Base-by-base conservation (phyloP, 495 filamentous ascomycete species). In the Paragyromitra xinjiangensis region DNA sequence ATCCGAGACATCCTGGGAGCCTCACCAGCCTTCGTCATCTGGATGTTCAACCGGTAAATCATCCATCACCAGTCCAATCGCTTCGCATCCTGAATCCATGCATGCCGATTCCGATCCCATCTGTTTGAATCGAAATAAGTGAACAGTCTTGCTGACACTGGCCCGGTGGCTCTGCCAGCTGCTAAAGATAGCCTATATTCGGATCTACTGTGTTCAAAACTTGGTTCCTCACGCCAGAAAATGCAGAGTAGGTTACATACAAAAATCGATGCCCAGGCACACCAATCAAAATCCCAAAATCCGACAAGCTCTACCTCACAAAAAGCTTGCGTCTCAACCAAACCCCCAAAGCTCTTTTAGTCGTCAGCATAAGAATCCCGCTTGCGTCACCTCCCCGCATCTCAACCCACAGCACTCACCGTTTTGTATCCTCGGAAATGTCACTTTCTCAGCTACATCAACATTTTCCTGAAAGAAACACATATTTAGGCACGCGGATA, bases 1-100 rank as follows among this genome's bases (percentile, higher is more conserved):
- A 69, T 63, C 65, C 65, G 24, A 69, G 71, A 69, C 71, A 69
- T 51, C 58, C 56, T 55, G 9, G 55, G 72, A 76, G 73, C 66
- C 71, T 67, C 71, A 71, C 67, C 42, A 16, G 22, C 40, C 24
- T 44, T 42, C 59, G 40, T 42, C 66, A 64, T 53, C 44, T 48
- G 39, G 29, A 7, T 22, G 29, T 62, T 42, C 40, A 29, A n/a
- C 45, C 34, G 50, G 65, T 69, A 59, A 69, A 55, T n/a, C 44
- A 44, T 40, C 48, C 40, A 39, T 53, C 61, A 22, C 56, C 42
- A 58, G 59, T 50, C 69, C 58, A 61, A 50, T 63, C 62, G 58
- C 59, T 61, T 53, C 61, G 19, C 39, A 40, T 44, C 59, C 59
- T 63, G 59, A 44, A 55, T 58, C 61, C 42, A 73, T 73, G 40